A percentile compares a stretch with the other conserved stretches of the same genome.
Conservation (phyloP, 257 asterid species). For the Forsythia viridissima region DNA sequence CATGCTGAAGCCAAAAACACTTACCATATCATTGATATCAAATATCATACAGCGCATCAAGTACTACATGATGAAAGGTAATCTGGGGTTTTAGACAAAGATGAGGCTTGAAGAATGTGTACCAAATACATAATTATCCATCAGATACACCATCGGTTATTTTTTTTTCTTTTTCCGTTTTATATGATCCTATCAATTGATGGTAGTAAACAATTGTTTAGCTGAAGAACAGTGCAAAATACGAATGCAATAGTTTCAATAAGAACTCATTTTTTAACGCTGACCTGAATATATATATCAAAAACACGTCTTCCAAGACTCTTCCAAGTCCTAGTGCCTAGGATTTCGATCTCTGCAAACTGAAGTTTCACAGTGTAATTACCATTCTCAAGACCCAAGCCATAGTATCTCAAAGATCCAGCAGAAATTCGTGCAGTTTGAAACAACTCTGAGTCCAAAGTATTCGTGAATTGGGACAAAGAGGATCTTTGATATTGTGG, state of each 20-base stretch:
- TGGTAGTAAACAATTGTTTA: neutral
- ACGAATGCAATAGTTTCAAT: neutral
- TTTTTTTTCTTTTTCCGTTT: no score
- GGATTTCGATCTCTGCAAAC: constrained; percentile 59
- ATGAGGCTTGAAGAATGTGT: neutral
- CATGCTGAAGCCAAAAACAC: neutral
- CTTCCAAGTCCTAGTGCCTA: constrained; percentile 44
- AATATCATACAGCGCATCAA: neutral
- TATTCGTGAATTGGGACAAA: constrained; percentile 40
- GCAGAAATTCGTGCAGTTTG: constrained; percentile 68
- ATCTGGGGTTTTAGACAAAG: neutral
- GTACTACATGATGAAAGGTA: neutral
- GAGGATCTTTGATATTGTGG: constrained; percentile 35
- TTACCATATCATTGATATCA: neutral
- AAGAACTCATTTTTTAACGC: neutral
- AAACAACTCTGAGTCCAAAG: constrained; percentile 63
- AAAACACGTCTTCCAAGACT: constrained; percentile 81
- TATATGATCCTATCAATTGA: neutral
- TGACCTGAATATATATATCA: constrained; percentile 79
- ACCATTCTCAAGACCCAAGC: constrained; percentile 82
- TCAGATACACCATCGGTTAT: neutral
- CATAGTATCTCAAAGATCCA: constrained; percentile 80
- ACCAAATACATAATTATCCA: neutral
- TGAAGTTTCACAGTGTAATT: constrained; percentile 69
- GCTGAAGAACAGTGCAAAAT: neutral